Evolutionary conservation across 768 basidiomycete species (phyloP).

Genomic region (Zangia roseola): DNA sequence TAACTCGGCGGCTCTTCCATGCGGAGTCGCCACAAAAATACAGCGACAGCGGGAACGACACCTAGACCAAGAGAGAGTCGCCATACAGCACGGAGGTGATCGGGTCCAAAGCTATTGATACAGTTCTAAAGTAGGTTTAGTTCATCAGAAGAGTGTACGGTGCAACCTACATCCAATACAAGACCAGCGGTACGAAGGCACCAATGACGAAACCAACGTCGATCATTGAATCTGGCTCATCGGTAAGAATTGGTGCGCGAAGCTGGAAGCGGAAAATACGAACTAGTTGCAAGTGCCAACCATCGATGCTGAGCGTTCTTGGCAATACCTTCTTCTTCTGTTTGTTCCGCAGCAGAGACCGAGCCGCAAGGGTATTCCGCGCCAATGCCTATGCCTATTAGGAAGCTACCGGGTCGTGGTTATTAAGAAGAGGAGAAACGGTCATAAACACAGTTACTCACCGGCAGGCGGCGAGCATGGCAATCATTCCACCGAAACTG

Average conservation of each 20-base stretch:
- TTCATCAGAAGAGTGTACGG: not conserved
- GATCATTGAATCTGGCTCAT: slow-evolving; percentile 70
- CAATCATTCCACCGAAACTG: slow-evolving; percentile 65
- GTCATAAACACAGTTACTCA: slow-evolving; percentile 27
- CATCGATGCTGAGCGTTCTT: slow-evolving; percentile 84
- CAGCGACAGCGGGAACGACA: slow-evolving; percentile 70
- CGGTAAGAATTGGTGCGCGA: not conserved
- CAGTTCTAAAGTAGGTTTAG: not conserved
- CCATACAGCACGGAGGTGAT: slow-evolving; percentile 87
- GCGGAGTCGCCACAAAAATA: slow-evolving; percentile 84
- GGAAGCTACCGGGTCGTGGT: slow-evolving; percentile 50
- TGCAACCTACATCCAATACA: slow-evolving; percentile 78
- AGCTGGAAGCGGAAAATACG: slow-evolving; percentile 18
- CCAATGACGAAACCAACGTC: slow-evolving; percentile 80
- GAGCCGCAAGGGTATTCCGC: slow-evolving; percentile 91
- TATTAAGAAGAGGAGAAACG: not conserved
- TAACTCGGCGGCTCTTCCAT: slow-evolving; percentile 80
- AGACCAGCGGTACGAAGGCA: slow-evolving; percentile 78
- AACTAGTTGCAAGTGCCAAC: slow-evolving; percentile 89
- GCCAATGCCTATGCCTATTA: slow-evolving; percentile 86
- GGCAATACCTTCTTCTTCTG: slow-evolving; percentile 75
- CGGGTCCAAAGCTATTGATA: slow-evolving; percentile 58
- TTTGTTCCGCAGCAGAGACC: slow-evolving; percentile 86
- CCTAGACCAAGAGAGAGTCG: slow-evolving; percentile 84
- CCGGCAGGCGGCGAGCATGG: slow-evolving; percentile 81